Base-by-base conservation (phyloP, 2,329 filamentous ascomycete species). In the Talaromyces verruculosus region DNA sequence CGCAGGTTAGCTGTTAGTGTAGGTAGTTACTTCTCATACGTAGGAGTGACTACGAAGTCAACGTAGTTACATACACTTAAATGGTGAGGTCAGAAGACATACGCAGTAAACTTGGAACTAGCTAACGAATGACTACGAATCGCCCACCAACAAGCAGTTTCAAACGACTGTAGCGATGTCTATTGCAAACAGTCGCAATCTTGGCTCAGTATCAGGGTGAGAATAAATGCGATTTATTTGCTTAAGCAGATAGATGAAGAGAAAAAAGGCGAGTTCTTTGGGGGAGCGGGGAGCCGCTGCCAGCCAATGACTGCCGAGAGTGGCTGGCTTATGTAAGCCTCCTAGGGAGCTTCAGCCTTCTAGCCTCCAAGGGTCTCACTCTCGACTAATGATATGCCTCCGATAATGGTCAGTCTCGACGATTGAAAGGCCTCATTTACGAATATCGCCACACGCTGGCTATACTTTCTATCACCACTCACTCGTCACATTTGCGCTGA, bases 281-380 rank as follows among this genome's bases (percentile, higher is more conserved):
- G 51, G 25, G 37, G 57, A 59, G 57, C 57, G 37, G 57, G 57
- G 57, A 59, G 39, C 57, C 37, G 11, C 57, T 13, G 17, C 45
- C 57, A 45, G 22, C 57, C 57, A 60, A 60, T 60, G 22, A 19
- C 22, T 41, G 30, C 55, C 55, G 22, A 17, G 17, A 58, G 55
- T 58, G 57, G 35, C 57, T 28, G 22, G 15, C 22, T 60, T 60
- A 60, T 60, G 57, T 60, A 43, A 60, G 37, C 57, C 19, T 25
- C 28, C 49, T 55, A 19, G 45, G 15, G 45, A 49, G 45, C 45
- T 49, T 49, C 45, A 25, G 25, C 0, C 25, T 25, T 25, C 25
- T 49, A 28, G 45, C 22, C 47, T 51, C 30, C 53, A 37, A 37
- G 53, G 33, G 33, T 57, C 53, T 57, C 53, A 37, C 33, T 37